A percentile compares a stretch with the other conserved stretches of the same genome.
Conservation (phyloP, 306 rosid species). For the Prunus salicina region DNA sequence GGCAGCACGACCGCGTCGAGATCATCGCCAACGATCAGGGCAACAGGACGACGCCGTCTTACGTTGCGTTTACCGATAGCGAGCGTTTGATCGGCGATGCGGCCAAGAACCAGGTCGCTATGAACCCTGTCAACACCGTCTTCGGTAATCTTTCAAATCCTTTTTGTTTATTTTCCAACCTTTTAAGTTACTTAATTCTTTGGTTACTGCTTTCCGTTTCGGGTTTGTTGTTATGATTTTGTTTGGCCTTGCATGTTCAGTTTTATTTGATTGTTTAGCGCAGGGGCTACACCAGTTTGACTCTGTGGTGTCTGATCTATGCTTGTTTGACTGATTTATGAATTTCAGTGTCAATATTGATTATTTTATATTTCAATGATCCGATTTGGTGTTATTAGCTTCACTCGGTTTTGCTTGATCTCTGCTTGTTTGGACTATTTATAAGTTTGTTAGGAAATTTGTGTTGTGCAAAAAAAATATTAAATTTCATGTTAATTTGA, state of each 20-base stretch:
- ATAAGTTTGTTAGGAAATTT: too few relatives aligned
- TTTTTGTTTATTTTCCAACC: too few relatives aligned
- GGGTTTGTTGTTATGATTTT: neutral
- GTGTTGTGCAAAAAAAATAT: neutral
- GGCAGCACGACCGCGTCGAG: conserved; percentile 83
- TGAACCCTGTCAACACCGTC: conserved; percentile 80
- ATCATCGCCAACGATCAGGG: conserved; percentile 88
- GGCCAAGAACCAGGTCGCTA: conserved; percentile 86
- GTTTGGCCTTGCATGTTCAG: neutral
- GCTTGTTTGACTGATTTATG: neutral
- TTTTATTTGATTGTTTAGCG: neutral
- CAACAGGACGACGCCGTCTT: conserved; percentile 74
- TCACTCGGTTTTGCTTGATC: neutral
- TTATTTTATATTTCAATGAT: neutral
- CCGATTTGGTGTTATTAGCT: neutral
- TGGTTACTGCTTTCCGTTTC: too few relatives aligned
- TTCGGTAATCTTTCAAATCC: conserved; percentile 43
- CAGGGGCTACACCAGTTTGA: neutral
- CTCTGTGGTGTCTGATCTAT: neutral
- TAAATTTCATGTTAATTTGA: neutral
- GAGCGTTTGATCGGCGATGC: conserved; percentile 81
- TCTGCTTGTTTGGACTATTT: too few relatives aligned
- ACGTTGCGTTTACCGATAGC: conserved; percentile 67
- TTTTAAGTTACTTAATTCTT: too few relatives aligned
- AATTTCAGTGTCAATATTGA: neutral